phyloP scores from a whole-genome alignment of 495 filamentous ascomycete species.

The Tuber borchii region DNA sequence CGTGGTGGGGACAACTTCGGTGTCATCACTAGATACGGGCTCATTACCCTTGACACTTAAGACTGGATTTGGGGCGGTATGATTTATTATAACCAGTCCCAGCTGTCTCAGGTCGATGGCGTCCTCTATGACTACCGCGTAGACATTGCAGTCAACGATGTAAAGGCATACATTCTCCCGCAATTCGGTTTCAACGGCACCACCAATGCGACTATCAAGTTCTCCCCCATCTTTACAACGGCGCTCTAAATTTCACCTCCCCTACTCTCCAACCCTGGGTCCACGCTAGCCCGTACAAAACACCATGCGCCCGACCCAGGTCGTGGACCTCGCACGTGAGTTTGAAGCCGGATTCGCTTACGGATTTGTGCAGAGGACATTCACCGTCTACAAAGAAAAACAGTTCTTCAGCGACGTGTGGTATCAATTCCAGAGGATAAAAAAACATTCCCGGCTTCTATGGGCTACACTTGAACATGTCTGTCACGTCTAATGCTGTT shows the following conservation, averaged over 20 bases:
- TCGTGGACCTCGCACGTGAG: not conserved
- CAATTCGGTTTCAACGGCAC: constrained; percentile 2
- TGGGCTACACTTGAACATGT: constrained; percentile 17
- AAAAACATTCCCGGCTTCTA: constrained; percentile 20
- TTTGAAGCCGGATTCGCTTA: not conserved
- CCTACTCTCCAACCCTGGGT: not conserved
- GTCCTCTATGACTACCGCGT: not conserved
- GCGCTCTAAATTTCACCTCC: not conserved
- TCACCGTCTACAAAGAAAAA: constrained; percentile 15
- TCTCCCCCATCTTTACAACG: not conserved
- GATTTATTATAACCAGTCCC: not conserved
- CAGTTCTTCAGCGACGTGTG: constrained; percentile 16
- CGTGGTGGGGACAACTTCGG: constrained; percentile 57
- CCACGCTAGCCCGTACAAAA: not conserved
- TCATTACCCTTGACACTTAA: constrained; percentile 43
- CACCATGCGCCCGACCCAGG: not conserved
- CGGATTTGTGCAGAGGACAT: constrained; percentile 9
- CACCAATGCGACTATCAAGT: not conserved
- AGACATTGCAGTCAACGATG: constrained; percentile 3
- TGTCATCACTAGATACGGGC: constrained; percentile 52
- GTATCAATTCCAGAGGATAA: constrained; percentile 4
- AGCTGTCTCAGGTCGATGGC: not conserved
- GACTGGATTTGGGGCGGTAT: not conserved
- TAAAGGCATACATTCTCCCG: constrained; percentile 12
- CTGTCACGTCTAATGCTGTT: constrained; percentile 4